Evolutionary conservation across 257 asterid genomes (phyloP).

Genomic region (Euphrasia confusa): DNA sequence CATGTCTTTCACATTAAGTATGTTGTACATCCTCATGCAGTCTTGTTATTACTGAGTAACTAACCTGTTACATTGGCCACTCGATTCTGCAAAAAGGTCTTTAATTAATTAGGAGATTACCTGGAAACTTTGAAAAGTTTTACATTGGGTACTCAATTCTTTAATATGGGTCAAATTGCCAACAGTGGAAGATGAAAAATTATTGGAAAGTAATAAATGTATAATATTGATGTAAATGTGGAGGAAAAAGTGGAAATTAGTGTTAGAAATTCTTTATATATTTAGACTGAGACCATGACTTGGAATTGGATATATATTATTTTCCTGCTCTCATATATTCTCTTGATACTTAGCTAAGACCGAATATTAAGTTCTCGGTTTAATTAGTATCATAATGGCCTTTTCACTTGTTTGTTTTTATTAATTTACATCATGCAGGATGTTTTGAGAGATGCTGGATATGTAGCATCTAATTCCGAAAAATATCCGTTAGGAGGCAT

Average conservation of each 20-base stretch:
- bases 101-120: not conserved
- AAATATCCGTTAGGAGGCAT: constrained; percentile 84
- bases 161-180: constrained; percentile 4
- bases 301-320: not conserved
- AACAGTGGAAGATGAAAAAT: not conserved
- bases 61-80: constrained; percentile 12
- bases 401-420: constrained; percentile 17
- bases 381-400: not conserved
- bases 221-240: not conserved
- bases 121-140: not conserved
- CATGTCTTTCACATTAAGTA: constrained; percentile 4
- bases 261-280: not conserved
- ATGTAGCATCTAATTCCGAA: constrained; percentile 78
- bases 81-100: not conserved
- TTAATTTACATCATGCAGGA: constrained; percentile 41
- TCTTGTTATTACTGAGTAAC: constrained; percentile 6
- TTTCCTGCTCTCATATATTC: not conserved
- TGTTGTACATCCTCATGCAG: constrained; percentile 14
- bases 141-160: constrained; percentile 4
- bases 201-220: not conserved
- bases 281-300: not conserved
- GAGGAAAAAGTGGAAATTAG: not conserved
- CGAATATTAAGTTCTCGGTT: constrained; percentile 4
- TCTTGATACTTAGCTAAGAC: not conserved
- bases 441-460: constrained; percentile 68